Evolutionary conservation across 2,329 filamentous ascomycete species (phyloP).

Genomic region (Alternaria brassicae): DNA sequence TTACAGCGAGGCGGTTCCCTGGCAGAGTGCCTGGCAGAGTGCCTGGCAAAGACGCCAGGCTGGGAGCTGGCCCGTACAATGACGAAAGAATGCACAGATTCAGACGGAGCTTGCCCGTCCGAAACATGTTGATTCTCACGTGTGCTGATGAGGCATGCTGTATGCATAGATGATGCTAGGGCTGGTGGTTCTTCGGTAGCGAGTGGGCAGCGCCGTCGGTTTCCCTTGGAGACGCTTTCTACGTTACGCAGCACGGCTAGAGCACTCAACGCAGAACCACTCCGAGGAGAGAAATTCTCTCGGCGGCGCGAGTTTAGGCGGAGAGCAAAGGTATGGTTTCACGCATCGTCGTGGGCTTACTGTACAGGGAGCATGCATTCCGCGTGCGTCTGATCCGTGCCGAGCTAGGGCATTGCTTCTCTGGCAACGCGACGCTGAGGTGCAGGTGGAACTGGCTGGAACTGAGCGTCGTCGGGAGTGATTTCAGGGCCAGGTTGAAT

Average conservation of each 20-base stretch:
- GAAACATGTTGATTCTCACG: constrained; percentile 1
- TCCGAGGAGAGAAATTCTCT: constrained; percentile 18
- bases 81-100: constrained; percentile 38
- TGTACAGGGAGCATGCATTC: constrained; percentile 32
- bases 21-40: constrained; percentile 18
- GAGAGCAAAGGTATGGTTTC: constrained; percentile 37
- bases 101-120: neutral
- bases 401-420: constrained; percentile 25
- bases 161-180: neutral
- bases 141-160: neutral
- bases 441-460: constrained; percentile 17
- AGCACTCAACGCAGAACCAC: constrained; percentile 14
- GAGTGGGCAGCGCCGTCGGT: constrained; percentile 17
- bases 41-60: constrained; percentile 27
- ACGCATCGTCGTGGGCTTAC: constrained; percentile 25
- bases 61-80: constrained; percentile 30
- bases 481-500: constrained; percentile 9
- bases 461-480: constrained; percentile 22
- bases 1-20: constrained; percentile 38
- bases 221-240: constrained; percentile 38
- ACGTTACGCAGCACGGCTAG: constrained; percentile 27
- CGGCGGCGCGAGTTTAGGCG: constrained; percentile 31
- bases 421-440: constrained; percentile 31
- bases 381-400: constrained; percentile 31
- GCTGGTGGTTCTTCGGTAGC: constrained; percentile 17